phyloP scores from a whole-genome alignment of 2,329 filamentous ascomycete genomes.

The Mariannaea sp. region DNA sequence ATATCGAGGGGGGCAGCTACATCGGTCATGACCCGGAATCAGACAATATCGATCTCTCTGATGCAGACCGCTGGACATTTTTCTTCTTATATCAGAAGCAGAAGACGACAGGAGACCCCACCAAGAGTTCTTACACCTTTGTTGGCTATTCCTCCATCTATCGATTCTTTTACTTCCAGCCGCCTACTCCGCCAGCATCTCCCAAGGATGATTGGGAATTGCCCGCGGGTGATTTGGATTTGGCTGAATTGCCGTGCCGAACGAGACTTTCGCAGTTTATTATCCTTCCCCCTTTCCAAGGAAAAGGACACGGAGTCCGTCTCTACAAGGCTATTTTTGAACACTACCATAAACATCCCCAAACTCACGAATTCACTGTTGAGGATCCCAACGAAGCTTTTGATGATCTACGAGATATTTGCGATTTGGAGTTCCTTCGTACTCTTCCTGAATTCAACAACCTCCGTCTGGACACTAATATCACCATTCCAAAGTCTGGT shows the following conservation, averaged over 20 bases:
- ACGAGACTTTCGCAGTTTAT: slow-evolving; percentile 92
- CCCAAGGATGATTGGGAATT: slow-evolving; percentile 51
- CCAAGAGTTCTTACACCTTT: slow-evolving; percentile 72
- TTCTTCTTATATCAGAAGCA: slow-evolving; percentile 81
- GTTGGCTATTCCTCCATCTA: slow-evolving; percentile 92
- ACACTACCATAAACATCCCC: slow-evolving; percentile 67
- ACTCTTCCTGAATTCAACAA: slow-evolving; percentile 60
- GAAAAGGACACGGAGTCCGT: slow-evolving; percentile 74
- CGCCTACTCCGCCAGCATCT: slow-evolving; percentile 50
- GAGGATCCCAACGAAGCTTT: slow-evolving; percentile 93
- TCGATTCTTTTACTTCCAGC: slow-evolving; percentile 73
- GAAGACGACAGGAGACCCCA: slow-evolving; percentile 45
- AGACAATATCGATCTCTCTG: slow-evolving; percentile 67
- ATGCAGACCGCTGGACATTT: slow-evolving; percentile 86
- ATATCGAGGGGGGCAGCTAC: slow-evolving; percentile 89
- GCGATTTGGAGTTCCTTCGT: slow-evolving; percentile 70
- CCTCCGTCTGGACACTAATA: slow-evolving; percentile 58
- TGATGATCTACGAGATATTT: slow-evolving; percentile 77
- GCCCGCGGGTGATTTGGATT: slow-evolving; percentile 50
- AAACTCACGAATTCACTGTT: slow-evolving; percentile 83
- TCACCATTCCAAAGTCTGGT: slow-evolving; percentile 55
- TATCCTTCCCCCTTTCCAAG: slow-evolving; percentile 85
- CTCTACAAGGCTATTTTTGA: slow-evolving; percentile 83
- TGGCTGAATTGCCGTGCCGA: slow-evolving; percentile 71
- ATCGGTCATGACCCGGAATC: slow-evolving; percentile 58